Conservation (phyloP, 2,329 filamentous ascomycete species). For the Corynespora cassiicola region DNA sequence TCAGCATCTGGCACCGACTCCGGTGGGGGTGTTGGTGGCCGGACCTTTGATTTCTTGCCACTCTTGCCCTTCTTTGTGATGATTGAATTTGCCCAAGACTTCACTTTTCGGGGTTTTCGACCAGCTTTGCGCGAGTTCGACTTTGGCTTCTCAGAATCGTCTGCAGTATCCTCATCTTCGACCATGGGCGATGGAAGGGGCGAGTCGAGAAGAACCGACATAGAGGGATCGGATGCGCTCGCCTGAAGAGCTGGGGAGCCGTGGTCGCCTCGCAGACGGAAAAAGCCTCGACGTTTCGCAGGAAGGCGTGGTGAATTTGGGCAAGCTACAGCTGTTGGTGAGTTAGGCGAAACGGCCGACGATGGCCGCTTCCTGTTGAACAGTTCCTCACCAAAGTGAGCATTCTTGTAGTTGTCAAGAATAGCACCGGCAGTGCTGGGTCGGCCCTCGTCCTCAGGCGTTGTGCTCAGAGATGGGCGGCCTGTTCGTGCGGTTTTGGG, state of each 20-base stretch:
- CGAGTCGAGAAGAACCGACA: slow-evolving; percentile 33
- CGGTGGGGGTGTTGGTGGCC: slow-evolving; percentile 36
- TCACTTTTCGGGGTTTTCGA: slow-evolving; percentile 70
- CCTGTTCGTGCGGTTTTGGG: slow-evolving; percentile 52
- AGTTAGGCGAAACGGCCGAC: slow-evolving; percentile 40
- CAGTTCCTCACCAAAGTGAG: slow-evolving; percentile 29
- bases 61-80: slow-evolving; percentile 67
- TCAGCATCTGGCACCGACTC: slow-evolving; percentile 29
- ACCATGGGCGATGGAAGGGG: slow-evolving; percentile 32
- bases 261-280: slow-evolving; percentile 53
- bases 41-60: slow-evolving; percentile 52
- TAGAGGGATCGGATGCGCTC: slow-evolving; percentile 42
- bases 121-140: slow-evolving; percentile 61
- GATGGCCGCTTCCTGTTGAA: slow-evolving; percentile 42
- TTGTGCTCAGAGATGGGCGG: slow-evolving; percentile 46
- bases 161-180: slow-evolving; percentile 36
- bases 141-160: slow-evolving; percentile 52
- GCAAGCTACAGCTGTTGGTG: slow-evolving; percentile 19
- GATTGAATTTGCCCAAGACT: slow-evolving; percentile 73
- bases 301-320: slow-evolving; percentile 24
- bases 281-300: slow-evolving; percentile 45
- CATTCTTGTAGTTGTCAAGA: slow-evolving; percentile 55
- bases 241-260: slow-evolving; percentile 32
- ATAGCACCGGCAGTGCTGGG: slow-evolving; percentile 77
- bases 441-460: slow-evolving; percentile 52